Evolutionary conservation across 1,284 basidiomycete genomes (phyloP).

Genomic region (Lignosus rhinocerotis): DNA sequence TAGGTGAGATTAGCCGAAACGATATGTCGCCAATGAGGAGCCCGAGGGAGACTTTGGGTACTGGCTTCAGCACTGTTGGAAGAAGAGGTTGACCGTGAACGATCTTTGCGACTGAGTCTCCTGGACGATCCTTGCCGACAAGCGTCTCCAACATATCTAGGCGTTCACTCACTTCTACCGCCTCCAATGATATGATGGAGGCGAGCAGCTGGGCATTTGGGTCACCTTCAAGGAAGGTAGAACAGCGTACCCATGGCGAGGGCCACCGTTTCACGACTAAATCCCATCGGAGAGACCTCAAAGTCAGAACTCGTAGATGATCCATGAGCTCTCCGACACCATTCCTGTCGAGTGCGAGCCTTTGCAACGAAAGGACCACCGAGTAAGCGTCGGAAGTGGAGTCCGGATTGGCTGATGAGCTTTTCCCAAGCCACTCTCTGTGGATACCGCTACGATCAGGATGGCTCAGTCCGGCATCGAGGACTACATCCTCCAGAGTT

Average conservation of each 20-base stretch:
- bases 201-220: slow-evolving; percentile 59
- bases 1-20: slow-evolving; percentile 48
- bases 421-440: slow-evolving; percentile 51
- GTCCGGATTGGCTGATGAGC: slow-evolving; percentile 32
- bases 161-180: slow-evolving; percentile 51
- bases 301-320: slow-evolving; percentile 43
- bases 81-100: slow-evolving; percentile 27
- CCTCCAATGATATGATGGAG: slow-evolving; percentile 47
- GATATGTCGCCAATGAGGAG: slow-evolving; percentile 49
- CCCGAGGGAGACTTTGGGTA: slow-evolving; percentile 56
- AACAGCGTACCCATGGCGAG: slow-evolving; percentile 47
- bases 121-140: slow-evolving; percentile 22
- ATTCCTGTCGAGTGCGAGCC: slow-evolving; percentile 35
- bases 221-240: slow-evolving; percentile 56
- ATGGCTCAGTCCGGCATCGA: slow-evolving; percentile 48
- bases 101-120: slow-evolving; percentile 22
- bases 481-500: slow-evolving; percentile 40
- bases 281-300: slow-evolving; percentile 45
- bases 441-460: slow-evolving; percentile 47
- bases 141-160: slow-evolving; percentile 52
- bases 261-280: slow-evolving; percentile 62
- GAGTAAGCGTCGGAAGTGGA: slow-evolving; percentile 50
- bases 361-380: slow-evolving; percentile 43
- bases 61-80: slow-evolving; percentile 36
- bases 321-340: slow-evolving; percentile 29